A percentile compares a stretch with the other conserved stretches of the same genome.
These are phyloP conservation scores for Saturnispora silvae DNA, from an alignment of 805 yeast genomes.

Conservation along the genomic window DNA sequence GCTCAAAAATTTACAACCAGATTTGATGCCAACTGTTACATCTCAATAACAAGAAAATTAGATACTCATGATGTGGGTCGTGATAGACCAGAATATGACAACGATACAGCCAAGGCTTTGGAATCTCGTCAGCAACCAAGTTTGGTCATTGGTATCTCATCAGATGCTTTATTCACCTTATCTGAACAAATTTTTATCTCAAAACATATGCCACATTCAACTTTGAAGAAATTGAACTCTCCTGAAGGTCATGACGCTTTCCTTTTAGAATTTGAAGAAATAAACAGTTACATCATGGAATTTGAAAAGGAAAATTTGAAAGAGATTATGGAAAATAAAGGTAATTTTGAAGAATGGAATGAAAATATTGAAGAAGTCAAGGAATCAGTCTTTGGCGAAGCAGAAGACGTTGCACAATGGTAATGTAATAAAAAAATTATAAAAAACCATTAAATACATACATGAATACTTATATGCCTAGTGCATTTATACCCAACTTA, in stretches of 20 bases:
- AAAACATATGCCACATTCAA: constrained; percentile 57
- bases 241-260: constrained; percentile 99
- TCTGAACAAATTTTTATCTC: constrained; percentile 86
- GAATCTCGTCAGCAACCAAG: constrained; percentile 60
- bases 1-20: constrained; percentile 82
- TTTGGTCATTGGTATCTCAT: constrained; percentile 75
- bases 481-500: constrained; percentile 6
- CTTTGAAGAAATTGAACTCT: constrained; percentile 63
- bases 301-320: constrained; percentile 52
- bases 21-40: constrained; percentile 95
- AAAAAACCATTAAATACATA: neutral
- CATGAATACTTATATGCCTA: neutral
- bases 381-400: constrained; percentile 83
- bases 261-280: constrained; percentile 74
- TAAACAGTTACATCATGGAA: constrained; percentile 57
- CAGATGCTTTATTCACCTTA: constrained; percentile 88
- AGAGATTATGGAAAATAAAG: constrained; percentile 47
- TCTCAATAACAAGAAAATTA: constrained; percentile 82
- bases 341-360: constrained; percentile 36
- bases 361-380: constrained; percentile 36
- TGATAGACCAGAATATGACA: constrained; percentile 40
- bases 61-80: constrained; percentile 94
- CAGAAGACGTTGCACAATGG: constrained; percentile 95
- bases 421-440: constrained; percentile 20
- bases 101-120: constrained; percentile 41